A percentile compares a stretch with the other conserved stretches of the same genome.
phyloP scores from a whole-genome alignment of 2,329 filamentous ascomycete species.

The Aspergillus fijiensis region DNA sequence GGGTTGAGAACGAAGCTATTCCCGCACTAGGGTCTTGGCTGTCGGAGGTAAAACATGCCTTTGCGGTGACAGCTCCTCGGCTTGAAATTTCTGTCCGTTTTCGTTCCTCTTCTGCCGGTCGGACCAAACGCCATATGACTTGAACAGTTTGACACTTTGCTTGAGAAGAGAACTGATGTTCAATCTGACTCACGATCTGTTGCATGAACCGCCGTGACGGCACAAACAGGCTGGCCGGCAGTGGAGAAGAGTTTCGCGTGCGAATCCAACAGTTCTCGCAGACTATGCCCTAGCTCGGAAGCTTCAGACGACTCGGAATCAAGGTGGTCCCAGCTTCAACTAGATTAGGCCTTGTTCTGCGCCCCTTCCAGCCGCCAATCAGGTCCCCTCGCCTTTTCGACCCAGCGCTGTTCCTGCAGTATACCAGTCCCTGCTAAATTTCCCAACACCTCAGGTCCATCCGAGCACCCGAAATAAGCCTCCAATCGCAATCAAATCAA shows the following conservation, averaged over 20 bases:
- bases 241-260: neutral
- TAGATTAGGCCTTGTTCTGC: neutral
- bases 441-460: neutral
- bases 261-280: neutral
- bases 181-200: neutral
- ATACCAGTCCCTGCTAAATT: neutral
- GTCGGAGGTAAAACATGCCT: neutral
- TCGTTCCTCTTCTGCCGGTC: neutral
- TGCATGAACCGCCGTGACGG: neutral
- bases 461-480: neutral
- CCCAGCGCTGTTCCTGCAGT: neutral
- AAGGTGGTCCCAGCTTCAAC: neutral
- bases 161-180: neutral
- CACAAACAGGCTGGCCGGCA: neutral
- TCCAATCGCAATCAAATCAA: neutral
- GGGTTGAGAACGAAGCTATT: conserved; percentile 1
- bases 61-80: neutral
- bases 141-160: neutral
- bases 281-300: neutral
- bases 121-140: neutral
- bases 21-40: conserved; percentile 5
- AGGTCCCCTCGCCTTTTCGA: neutral
- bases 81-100: neutral
- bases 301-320: neutral
- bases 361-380: neutral